Evolutionary conservation across 768 basidiomycete genomes (phyloP).

Genomic region (Cystofilobasidium macerans): DNA sequence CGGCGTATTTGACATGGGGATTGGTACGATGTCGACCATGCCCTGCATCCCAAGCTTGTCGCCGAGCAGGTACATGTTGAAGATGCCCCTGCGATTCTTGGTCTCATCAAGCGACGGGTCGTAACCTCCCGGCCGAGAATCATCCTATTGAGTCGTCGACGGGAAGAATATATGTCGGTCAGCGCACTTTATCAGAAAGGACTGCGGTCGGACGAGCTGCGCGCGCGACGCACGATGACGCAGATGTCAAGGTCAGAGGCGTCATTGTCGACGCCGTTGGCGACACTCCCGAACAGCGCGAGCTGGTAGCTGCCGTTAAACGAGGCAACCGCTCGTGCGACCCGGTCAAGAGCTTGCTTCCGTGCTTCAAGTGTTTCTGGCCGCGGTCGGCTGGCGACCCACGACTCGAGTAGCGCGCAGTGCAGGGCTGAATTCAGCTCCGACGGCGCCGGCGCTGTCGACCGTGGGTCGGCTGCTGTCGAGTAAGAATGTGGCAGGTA

Average conservation of each 20-base stretch:
- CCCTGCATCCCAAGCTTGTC: conserved; percentile 1
- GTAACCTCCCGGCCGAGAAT: conserved; percentile 13
- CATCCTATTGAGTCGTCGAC: conserved; percentile 17
- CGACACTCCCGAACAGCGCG: conserved; percentile 21
- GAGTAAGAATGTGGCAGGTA: background rate
- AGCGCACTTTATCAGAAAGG: background rate
- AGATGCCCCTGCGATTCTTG: conserved; percentile 1
- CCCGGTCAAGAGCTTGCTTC: conserved; percentile 1
- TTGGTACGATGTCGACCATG: conserved; percentile 6
- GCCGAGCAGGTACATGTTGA: conserved; percentile 18
- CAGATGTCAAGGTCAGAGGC: conserved; percentile 21
- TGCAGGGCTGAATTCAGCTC: background rate
- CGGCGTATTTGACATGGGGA: conserved; percentile 8
- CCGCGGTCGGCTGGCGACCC: conserved; percentile 1
- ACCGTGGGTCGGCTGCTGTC: background rate
- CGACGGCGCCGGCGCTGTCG: background rate
- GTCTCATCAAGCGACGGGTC: background rate
- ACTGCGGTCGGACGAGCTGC: background rate
- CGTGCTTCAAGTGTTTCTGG: conserved; percentile 1
- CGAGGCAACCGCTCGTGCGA: conserved; percentile 5
- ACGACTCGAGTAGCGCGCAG: background rate
- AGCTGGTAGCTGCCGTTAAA: conserved; percentile 6
- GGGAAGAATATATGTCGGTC: no score
- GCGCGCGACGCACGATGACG: conserved; percentile 11
- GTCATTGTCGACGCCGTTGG: conserved; percentile 21